These are phyloP conservation scores for Pichia membranifaciens DNA, from an alignment of 805 yeast genomes.

Conservation along the genomic window DNA sequence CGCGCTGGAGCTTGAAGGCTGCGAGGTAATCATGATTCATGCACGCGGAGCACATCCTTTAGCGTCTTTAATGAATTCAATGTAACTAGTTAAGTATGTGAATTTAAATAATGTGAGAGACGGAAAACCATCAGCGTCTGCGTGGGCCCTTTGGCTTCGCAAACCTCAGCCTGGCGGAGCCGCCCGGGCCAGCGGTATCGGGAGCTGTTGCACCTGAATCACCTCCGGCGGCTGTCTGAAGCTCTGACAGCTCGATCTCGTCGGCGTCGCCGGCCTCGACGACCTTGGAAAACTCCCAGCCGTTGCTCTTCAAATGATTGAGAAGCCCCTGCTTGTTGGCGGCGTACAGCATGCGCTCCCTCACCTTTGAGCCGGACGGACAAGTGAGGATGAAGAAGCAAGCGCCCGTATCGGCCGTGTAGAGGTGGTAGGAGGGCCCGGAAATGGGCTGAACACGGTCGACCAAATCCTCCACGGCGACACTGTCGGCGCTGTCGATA, in stretches of 20 bases:
- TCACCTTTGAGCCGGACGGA: slow-evolving; percentile 85
- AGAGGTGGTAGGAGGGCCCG: slow-evolving; percentile 11
- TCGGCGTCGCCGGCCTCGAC: slow-evolving; percentile 70
- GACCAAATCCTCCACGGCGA: not conserved
- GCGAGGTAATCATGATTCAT: too few species aligned
- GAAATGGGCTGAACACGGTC: not conserved
- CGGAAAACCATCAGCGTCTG: slow-evolving; percentile 31
- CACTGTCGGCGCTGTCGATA: not conserved
- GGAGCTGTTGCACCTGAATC: not conserved
- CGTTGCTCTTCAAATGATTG: slow-evolving; percentile 39
- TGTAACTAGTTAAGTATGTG: too few species aligned
- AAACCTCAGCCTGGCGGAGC: slow-evolving; percentile 31
- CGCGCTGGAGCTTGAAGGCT: too few species aligned
- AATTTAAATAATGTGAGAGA: too few species aligned
- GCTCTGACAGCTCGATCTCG: slow-evolving; percentile 47
- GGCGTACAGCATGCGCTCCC: slow-evolving; percentile 90
- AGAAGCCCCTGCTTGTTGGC: slow-evolving; percentile 63
- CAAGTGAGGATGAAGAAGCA: slow-evolving; percentile 74
- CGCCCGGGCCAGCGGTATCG: too few species aligned
- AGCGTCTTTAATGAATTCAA: too few species aligned
- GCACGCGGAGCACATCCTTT: too few species aligned
- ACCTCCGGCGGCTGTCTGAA: not conserved
- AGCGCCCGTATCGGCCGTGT: slow-evolving; percentile 5
- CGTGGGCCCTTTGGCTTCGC: slow-evolving; percentile 70
- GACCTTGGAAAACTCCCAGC: slow-evolving; percentile 37